Base-by-base conservation (phyloP, 352 stramenopile species). In the Halophytophthora polymorphica region DNA sequence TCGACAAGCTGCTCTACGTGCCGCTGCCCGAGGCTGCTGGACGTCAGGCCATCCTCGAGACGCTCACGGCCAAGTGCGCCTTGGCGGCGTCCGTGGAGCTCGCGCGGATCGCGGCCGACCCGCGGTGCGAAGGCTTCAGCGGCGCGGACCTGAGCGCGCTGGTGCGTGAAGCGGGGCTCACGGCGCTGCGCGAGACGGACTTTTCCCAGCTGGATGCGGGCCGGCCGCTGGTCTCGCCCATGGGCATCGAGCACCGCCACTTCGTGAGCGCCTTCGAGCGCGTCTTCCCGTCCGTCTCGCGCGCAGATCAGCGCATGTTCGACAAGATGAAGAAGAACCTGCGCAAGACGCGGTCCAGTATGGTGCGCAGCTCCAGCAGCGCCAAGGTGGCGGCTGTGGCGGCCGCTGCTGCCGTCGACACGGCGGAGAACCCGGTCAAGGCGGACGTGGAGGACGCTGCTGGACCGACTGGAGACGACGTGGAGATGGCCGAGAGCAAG, bases 1-100 rank as follows among this genome's bases (percentile, higher is more conserved):
- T 99, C 8, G 97, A 99, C 67, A 99, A 99, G 63, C 75, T 99
- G 13, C 72, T 99, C 1, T 99, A 99, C 70, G 97, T 99, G 41
- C 95, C 96, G 18, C 74, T 99, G 43, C 97, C 97, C 0, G 74
- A 75, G 15, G 69, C 90, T 1, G 70, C 40, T 15, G 83, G 86
- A 23, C 80, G 83, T 15, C 58, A 79, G 25, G 61, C 80, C 56
- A 99, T 99, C 66, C 74, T 99, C 23, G 86, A 70, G 48, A 98
- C 94, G 8, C 58, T 97, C 29, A 87, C 88, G 7, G 78, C 65
- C 17, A 92, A 93, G 29, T 88, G 73, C 22, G 66, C 66, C 0
- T 40, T 94, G 36, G 66, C 81, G n/a, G 28, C 70, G 25, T 61
- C 55, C 2, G 69, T 99, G 7, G 77, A 98, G 55, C 62, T 99